These are phyloP conservation scores for Nannochloris sp. DNA, from an alignment of 139 green algal species.

Conservation along the genomic window DNA sequence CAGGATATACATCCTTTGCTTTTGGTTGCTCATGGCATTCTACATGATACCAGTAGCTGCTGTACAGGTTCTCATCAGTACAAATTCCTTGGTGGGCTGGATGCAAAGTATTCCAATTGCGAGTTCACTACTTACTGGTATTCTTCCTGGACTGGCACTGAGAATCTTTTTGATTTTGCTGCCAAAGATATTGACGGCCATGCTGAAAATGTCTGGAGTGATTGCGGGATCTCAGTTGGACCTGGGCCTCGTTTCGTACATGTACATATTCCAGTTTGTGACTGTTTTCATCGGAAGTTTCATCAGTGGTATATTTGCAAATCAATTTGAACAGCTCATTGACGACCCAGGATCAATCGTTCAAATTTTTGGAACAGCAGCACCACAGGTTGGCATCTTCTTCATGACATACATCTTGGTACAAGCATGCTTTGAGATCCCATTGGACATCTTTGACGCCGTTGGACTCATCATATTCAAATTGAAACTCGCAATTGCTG, in stretches of 20 bases:
- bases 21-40: slow-evolving; percentile 28
- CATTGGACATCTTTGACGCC: slow-evolving; percentile 16
- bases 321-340: slow-evolving; percentile 30
- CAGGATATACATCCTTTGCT: slow-evolving; percentile 21
- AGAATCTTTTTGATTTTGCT: slow-evolving; percentile 65
- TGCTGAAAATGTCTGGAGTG: slow-evolving; percentile 40
- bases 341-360: slow-evolving; percentile 26
- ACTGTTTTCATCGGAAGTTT: slow-evolving; percentile 50
- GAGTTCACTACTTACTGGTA: background rate
- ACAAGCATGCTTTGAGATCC: slow-evolving; percentile 22
- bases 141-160: slow-evolving; percentile 33
- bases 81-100: slow-evolving; percentile 1
- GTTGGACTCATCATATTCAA: background rate
- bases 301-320: slow-evolving; percentile 43
- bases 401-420: slow-evolving; percentile 12
- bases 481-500: background rate
- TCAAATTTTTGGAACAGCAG: slow-evolving; percentile 37
- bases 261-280: slow-evolving; percentile 56
- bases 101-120: slow-evolving; percentile 2
- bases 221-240: slow-evolving; percentile 33
- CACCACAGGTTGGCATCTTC: slow-evolving; percentile 13
- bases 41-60: slow-evolving; percentile 15
- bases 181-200: slow-evolving; percentile 42
- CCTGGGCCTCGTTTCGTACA: slow-evolving; percentile 34
- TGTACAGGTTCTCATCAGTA: background rate